phyloP scores from a whole-genome alignment of 2,329 filamentous ascomycete genomes.

The Talaromyces sp. region DNA sequence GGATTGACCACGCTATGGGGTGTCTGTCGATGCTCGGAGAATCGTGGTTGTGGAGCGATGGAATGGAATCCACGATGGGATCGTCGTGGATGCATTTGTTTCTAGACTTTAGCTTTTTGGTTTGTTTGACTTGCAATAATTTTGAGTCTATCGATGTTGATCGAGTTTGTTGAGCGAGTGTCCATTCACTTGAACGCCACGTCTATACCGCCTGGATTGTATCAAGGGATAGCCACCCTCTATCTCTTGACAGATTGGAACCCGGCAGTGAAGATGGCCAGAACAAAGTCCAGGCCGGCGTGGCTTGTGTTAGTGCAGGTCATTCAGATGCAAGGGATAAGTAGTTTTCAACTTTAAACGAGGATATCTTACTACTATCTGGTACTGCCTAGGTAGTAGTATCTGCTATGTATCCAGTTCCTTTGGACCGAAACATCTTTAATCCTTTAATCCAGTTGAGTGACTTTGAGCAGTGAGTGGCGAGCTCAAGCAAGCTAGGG shows the following conservation, averaged over 20 bases:
- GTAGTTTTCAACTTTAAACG: not conserved
- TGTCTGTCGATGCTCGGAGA: not conserved
- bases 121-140: not conserved
- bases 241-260: not conserved
- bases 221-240: not conserved
- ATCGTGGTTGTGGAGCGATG: constrained; percentile 2
- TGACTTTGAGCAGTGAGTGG: too few species aligned
- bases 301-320: constrained; percentile 5
- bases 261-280: not conserved
- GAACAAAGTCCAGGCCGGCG: not conserved
- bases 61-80: constrained; percentile 1
- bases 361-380: not conserved
- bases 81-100: not conserved
- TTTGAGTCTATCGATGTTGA: not conserved
- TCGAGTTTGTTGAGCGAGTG: not conserved
- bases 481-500: too few species aligned
- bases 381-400: not conserved
- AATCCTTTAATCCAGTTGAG: not conserved
- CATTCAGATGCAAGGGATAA: constrained; percentile 1
- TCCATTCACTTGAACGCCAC: too few species aligned
- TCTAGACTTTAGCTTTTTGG: not conserved
- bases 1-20: not conserved
- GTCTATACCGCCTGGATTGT: not conserved
- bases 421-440: not conserved
- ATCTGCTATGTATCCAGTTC: not conserved